Conservation (phyloP, 2,329 filamentous ascomycete species). For the Aspergillus pseudonomiae region DNA sequence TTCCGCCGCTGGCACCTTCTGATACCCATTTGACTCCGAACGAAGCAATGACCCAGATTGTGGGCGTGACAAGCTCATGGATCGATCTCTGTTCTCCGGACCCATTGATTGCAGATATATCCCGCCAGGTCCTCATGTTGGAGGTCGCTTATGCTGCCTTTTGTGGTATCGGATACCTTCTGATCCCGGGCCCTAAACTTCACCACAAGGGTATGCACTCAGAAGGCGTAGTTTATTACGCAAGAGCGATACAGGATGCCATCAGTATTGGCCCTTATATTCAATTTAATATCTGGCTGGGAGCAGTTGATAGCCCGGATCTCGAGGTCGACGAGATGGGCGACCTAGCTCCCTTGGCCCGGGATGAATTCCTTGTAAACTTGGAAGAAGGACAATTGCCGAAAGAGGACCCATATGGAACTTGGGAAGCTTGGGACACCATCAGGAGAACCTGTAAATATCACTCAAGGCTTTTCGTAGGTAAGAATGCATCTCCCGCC, state of each 20-base stretch:
- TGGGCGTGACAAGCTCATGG: constrained; percentile 85
- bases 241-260: constrained; percentile 79
- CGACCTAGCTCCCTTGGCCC: constrained; percentile 47
- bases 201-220: constrained; percentile 57
- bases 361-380: constrained; percentile 41
- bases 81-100: constrained; percentile 85
- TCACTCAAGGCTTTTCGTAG: constrained; percentile 75
- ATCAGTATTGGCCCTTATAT: constrained; percentile 74
- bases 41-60: constrained; percentile 77
- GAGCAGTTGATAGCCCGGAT: constrained; percentile 76
- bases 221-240: constrained; percentile 70
- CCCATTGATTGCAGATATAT: constrained; percentile 80
- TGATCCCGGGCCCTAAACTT: constrained; percentile 76
- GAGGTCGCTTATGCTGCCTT: constrained; percentile 96
- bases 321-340: constrained; percentile 52
- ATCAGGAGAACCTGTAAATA: constrained; percentile 87
- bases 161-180: constrained; percentile 81
- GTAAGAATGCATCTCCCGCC: constrained; percentile 58
- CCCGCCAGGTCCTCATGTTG: constrained; percentile 83
- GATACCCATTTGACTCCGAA: constrained; percentile 71
- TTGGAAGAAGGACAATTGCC: constrained; percentile 39
- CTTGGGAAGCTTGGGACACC: constrained; percentile 93
- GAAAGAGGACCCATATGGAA: constrained; percentile 71
- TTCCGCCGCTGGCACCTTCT: constrained; percentile 45
- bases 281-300: constrained; percentile 77